Conservation (phyloP, 1,284 basidiomycete genomes). For the Pterula multifida region DNA sequence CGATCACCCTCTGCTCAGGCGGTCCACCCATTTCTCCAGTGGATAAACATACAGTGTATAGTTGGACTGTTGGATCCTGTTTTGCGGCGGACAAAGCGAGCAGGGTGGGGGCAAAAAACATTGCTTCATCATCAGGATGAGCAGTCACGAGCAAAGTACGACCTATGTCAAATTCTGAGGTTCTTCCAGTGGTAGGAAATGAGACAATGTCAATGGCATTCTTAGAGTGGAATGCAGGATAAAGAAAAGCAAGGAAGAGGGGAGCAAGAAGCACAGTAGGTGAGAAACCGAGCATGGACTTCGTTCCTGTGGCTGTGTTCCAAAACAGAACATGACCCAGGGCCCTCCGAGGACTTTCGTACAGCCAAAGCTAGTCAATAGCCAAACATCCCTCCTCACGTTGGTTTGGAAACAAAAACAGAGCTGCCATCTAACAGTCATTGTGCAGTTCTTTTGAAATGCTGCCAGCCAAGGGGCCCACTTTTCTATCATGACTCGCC, state of each 20-base stretch:
- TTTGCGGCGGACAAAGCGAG: slow-evolving; percentile 29
- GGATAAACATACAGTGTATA: slow-evolving; percentile 52
- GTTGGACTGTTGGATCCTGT: slow-evolving; percentile 12
- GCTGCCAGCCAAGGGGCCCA: too few species aligned
- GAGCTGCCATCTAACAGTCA: too few species aligned
- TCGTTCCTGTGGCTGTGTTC: not conserved
- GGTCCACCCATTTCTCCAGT: slow-evolving; percentile 74
- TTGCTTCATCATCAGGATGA: slow-evolving; percentile 86
- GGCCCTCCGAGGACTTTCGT: too few species aligned
- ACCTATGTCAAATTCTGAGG: not conserved
- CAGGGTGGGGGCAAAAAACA: slow-evolving; percentile 85
- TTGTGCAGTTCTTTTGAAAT: too few species aligned
- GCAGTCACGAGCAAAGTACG: slow-evolving; percentile 59
- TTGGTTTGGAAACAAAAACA: too few species aligned
- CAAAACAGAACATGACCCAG: too few species aligned
- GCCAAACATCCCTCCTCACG: too few species aligned
- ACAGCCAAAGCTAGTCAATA: too few species aligned
- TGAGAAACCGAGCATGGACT: not conserved
- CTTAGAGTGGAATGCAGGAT: not conserved
- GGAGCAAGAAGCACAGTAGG: not conserved
- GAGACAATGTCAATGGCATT: not conserved
- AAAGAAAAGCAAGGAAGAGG: not conserved
- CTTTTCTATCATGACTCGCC: too few species aligned
- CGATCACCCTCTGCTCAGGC: slow-evolving; percentile 49
- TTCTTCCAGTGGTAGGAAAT: not conserved